Conservation (phyloP, 345 rosid genomes). For the Rhodamnia rubescens region DNA sequence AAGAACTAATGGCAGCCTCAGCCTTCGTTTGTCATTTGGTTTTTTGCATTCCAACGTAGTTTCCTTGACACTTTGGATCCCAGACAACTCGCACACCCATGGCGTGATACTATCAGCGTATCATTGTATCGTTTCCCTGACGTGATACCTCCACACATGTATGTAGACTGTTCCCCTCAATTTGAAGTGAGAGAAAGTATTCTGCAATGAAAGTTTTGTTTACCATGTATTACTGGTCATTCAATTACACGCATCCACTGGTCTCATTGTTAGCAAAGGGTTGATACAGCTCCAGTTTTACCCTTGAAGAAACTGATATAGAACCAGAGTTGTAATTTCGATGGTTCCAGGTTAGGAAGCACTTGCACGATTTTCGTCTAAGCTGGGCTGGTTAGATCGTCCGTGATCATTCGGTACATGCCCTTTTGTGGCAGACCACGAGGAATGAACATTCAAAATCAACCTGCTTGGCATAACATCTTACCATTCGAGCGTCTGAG, state of each 20-base stretch:
- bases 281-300: not conserved
- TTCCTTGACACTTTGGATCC: not conserved
- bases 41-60: not conserved
- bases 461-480: not conserved
- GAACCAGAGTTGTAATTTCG: not conserved
- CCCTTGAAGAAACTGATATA: not conserved
- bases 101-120: not conserved
- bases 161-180: not conserved
- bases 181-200: not conserved
- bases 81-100: not conserved
- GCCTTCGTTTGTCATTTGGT: not conserved
- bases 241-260: not conserved
- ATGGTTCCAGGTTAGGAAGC: not conserved
- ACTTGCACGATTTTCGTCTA: not conserved
- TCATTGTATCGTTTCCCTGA: not conserved
- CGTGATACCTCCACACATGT: not conserved
- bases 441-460: not conserved
- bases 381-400: not conserved
- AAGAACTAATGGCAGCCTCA: constrained; percentile 2
- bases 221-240: not conserved
- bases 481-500: not conserved
- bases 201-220: not conserved
- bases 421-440: not conserved
- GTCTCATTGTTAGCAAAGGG: not conserved
- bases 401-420: not conserved